Conservation (phyloP, 768 basidiomycete genomes). For the Calvatia gigantea region DNA sequence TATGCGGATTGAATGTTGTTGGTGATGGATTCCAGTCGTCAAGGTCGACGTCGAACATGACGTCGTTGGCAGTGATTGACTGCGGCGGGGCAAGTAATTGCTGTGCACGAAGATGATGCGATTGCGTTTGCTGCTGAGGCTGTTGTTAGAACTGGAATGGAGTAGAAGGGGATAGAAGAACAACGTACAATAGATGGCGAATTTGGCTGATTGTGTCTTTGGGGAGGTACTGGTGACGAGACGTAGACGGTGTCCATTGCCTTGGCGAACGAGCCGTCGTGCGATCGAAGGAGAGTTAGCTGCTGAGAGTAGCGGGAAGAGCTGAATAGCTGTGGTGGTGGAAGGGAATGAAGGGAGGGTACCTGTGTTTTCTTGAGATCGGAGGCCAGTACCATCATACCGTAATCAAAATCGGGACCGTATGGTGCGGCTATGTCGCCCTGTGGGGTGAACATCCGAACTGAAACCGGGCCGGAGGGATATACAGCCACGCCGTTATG, state of each 20-base stretch:
- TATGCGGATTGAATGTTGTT: neutral
- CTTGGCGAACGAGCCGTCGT: conserved; percentile 11
- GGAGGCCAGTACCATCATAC: conserved; percentile 10
- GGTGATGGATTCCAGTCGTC: conserved; percentile 24
- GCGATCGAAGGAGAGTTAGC: conserved; percentile 12
- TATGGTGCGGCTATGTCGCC: conserved; percentile 14
- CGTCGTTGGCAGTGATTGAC: conserved; percentile 9
- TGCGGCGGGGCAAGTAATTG: conserved; percentile 17
- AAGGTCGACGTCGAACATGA: conserved; percentile 22
- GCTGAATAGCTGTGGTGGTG: conserved; percentile 5
- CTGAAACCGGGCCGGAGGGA: conserved; percentile 14
- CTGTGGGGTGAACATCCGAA: conserved; percentile 17
- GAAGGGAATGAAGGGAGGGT: conserved; percentile 9
- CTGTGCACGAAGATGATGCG: conserved; percentile 16
- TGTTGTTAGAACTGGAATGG: conserved; percentile 14
- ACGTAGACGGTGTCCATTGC: conserved; percentile 14
- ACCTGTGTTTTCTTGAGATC: conserved; percentile 13
- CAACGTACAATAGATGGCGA: conserved; percentile 18
- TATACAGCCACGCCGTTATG: conserved; percentile 11
- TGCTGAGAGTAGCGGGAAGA: conserved; percentile 13
- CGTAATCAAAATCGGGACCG: conserved; percentile 17
- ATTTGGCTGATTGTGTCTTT: conserved; percentile 17
- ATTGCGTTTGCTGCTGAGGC: conserved; percentile 16
- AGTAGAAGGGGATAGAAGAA: no score
- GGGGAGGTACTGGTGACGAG: conserved; percentile 1